These are phyloP conservation scores for Cryptosporidium canis DNA, from an alignment of 169 alveolate species.

Conservation along the genomic window DNA sequence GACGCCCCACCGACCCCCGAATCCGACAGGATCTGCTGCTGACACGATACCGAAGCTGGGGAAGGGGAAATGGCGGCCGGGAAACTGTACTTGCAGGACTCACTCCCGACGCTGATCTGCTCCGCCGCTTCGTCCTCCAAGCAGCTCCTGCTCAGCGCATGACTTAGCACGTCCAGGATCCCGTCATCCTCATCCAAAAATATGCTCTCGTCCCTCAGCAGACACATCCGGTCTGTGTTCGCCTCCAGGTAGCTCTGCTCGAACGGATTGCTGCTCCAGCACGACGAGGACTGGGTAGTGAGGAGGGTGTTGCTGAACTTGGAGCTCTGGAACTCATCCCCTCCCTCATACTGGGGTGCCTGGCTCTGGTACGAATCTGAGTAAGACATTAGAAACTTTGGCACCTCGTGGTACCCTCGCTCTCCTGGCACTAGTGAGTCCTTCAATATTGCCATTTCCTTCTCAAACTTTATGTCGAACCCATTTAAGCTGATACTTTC, in stretches of 20 bases:
- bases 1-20: background rate
- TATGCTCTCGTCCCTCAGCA: background rate
- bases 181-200: constrained; percentile 62
- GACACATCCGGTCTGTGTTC: background rate
- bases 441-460: background rate
- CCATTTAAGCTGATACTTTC: constrained; percentile 26
- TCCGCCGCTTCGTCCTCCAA: constrained; percentile 6
- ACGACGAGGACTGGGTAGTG: background rate
- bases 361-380: constrained; percentile 35
- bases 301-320: background rate
- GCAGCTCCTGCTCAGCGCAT: constrained; percentile 27
- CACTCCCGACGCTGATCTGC: background rate
- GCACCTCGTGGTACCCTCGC: constrained; percentile 24
- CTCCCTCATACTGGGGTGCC: background rate
- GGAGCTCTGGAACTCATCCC: background rate
- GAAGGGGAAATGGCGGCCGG: background rate
- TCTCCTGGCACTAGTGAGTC: background rate
- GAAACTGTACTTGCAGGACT: background rate
- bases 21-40: background rate
- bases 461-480: constrained; percentile 31
- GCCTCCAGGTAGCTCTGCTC: constrained; percentile 10
- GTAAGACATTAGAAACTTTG: constrained; percentile 46
- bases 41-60: background rate
- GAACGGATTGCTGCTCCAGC: constrained; percentile 25
- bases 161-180: constrained; percentile 44